Evolutionary conservation across 2,329 filamentous ascomycete genomes (phyloP), one percentile per base, ranked within the genome.

Genomic region (Fusarium gaditjirri): DNA sequence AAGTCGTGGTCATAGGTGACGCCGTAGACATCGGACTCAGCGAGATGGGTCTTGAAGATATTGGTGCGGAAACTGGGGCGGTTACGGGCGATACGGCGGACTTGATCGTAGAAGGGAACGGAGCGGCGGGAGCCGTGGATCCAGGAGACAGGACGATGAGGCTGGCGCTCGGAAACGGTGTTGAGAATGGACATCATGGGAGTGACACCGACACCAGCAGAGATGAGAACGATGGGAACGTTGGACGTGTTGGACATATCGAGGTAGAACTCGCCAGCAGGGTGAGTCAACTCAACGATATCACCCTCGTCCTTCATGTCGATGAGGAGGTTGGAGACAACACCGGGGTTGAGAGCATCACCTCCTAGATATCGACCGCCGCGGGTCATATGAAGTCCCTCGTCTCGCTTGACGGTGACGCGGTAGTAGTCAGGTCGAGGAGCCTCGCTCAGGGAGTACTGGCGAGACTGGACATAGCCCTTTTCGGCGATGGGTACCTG

Each of bases 391-490:
- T 85, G 82, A 19, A 89, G 76, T 8, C 89, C 90, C 5, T 83
- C 79, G 76, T 94, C 91, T 65, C 86, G 88, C 85, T 93, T 93
- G 62, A 94, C 86, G 54, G 87, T 92, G 81, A 94, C 91, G 35
- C 92, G 88, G 80, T 93, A 92, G 80, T 90, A 88, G 54, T 88
- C 85, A 13, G 86, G 81, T 5, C 84, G 83, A 5, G 90, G 91
- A 54, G 88, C 85, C 71, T 93, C 91, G 75, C 88, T 92, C 68
- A 94, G 85, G 31, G 91, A 93, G 81, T 94, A 94, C 80, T 94
- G 92, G 36, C 92, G 85, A 23, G 89, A 86, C 80, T 94, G 92
- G 71, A 85, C 81, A 77, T 89, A 87, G 29, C 87, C 87, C 69
- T 88, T 83, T 1, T 84, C 82, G 3, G 88, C 87, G 1, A 92